phyloP scores from a whole-genome alignment of 768 basidiomycete genomes.

The Amanita brunnescens region DNA sequence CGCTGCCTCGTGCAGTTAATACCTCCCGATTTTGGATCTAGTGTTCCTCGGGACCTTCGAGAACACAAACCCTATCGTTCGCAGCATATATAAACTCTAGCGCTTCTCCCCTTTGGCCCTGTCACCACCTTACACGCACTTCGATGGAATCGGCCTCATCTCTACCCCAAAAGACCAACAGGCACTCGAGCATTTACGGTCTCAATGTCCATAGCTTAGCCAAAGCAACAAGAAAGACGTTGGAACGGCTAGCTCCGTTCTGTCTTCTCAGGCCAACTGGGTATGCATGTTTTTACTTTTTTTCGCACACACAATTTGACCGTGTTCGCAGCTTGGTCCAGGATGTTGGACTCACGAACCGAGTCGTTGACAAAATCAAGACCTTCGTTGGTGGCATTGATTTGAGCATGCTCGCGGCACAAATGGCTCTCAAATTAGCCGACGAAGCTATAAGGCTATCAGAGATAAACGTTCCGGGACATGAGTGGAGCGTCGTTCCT shows the following conservation, averaged over 20 bases:
- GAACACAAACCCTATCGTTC: neutral
- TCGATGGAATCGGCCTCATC: neutral
- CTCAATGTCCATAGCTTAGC: slow-evolving; percentile 22
- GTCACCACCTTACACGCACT: neutral
- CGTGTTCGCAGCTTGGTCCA: neutral
- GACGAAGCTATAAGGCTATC: slow-evolving; percentile 17
- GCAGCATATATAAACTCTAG: neutral
- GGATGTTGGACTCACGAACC: slow-evolving; percentile 15
- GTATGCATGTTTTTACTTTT: neutral
- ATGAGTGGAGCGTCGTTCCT: slow-evolving; percentile 9
- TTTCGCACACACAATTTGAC: neutral
- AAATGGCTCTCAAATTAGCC: slow-evolving; percentile 20
- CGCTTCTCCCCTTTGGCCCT: neutral
- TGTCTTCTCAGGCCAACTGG: slow-evolving; percentile 23
- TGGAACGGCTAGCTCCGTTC: slow-evolving; percentile 31
- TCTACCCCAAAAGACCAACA: neutral
- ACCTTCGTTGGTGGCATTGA: slow-evolving; percentile 21
- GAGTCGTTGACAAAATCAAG: slow-evolving; percentile 20
- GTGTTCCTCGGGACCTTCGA: neutral
- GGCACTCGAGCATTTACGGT: slow-evolving; percentile 6
- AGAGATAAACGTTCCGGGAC: slow-evolving; percentile 13
- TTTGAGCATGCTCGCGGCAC: slow-evolving; percentile 21
- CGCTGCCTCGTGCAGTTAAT: slow-evolving; percentile 5
- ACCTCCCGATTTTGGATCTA: neutral
- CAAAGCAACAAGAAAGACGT: slow-evolving; percentile 24